Percentiles rank a stretch among this genome's conserved stretches.
Evolutionary conservation across 2,329 filamentous ascomycete genomes (phyloP).

Genomic region (Phyllosticta citribraziliensis): DNA sequence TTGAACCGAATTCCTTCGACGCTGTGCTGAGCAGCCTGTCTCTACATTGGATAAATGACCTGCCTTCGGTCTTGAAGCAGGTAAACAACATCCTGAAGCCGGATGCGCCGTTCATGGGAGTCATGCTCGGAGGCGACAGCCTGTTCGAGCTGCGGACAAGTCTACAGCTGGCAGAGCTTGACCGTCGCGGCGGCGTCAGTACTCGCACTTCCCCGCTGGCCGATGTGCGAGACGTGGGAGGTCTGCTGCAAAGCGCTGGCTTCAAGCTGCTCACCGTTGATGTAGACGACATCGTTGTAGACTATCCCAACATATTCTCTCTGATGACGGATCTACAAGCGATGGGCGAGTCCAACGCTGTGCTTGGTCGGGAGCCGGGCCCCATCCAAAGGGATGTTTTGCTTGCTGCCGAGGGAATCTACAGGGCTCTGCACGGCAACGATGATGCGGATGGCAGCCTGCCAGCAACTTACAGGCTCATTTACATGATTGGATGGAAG

Average conservation of each 20-base stretch:
- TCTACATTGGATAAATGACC: constrained; percentile 95
- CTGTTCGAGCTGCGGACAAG: constrained; percentile 89
- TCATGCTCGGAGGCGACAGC: constrained; percentile 93
- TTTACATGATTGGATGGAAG: constrained; percentile 99
- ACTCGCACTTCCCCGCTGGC: constrained; percentile 86
- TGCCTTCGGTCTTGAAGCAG: constrained; percentile 73
- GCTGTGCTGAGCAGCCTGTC: constrained; percentile 81
- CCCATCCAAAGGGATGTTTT: constrained; percentile 70
- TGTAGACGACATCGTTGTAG: constrained; percentile 92
- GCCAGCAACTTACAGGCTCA: constrained; percentile 87
- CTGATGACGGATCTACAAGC: constrained; percentile 90
- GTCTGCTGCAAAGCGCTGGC: constrained; percentile 72
- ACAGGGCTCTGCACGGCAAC: constrained; percentile 77
- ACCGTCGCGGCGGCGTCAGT: constrained; percentile 81
- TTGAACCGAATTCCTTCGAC: constrained; percentile 68
- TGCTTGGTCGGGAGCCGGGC: constrained; percentile 74
- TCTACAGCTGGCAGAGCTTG: constrained; percentile 83
- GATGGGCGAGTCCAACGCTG: constrained; percentile 92
- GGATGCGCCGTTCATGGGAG: constrained; percentile 82
- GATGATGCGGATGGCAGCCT: constrained; percentile 39
- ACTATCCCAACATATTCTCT: constrained; percentile 82
- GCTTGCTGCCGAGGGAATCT: constrained; percentile 80
- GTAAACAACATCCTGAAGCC: constrained; percentile 83
- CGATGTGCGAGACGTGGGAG: constrained; percentile 84
- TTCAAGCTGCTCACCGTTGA: constrained; percentile 97